Percentiles rank a stretch among this genome's conserved stretches.
Conservation (phyloP, 2,329 filamentous ascomycete species). For the Didymella pomorum region DNA sequence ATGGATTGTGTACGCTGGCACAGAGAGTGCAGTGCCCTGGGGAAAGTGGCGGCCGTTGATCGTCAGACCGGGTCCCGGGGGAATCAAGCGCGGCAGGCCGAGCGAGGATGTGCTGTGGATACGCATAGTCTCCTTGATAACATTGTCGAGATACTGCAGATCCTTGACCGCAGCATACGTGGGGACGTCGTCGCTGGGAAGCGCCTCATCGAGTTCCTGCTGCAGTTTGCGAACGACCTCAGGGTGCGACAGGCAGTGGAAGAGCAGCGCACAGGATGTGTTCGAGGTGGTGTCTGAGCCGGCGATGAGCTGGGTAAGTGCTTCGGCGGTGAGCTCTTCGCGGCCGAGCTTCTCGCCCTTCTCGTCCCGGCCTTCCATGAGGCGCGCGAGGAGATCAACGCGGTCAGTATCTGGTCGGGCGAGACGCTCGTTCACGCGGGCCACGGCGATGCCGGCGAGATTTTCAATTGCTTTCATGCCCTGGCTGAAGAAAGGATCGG, state of each 20-base stretch:
- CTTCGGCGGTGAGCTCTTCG: slow-evolving; percentile 85
- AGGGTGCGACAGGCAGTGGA: slow-evolving; percentile 74
- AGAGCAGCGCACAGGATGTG: slow-evolving; percentile 83
- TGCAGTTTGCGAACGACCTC: slow-evolving; percentile 76
- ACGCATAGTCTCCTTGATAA: slow-evolving; percentile 85
- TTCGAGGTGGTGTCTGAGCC: slow-evolving; percentile 80
- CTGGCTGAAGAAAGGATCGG: slow-evolving; percentile 80
- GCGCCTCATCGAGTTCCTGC: slow-evolving; percentile 73
- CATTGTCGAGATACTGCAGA: slow-evolving; percentile 75
- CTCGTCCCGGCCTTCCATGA: slow-evolving; percentile 88
- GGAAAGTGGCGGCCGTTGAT: slow-evolving; percentile 75
- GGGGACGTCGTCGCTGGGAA: slow-evolving; percentile 72
- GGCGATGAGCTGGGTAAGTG: slow-evolving; percentile 85
- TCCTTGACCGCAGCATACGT: slow-evolving; percentile 76
- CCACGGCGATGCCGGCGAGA: slow-evolving; percentile 86
- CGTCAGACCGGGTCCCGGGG: slow-evolving; percentile 69
- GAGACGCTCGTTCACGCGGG: slow-evolving; percentile 77
- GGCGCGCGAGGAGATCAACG: slow-evolving; percentile 79
- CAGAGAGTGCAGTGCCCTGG: slow-evolving; percentile 76
- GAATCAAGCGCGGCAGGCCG: slow-evolving; percentile 80
- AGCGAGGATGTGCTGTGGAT: slow-evolving; percentile 87
- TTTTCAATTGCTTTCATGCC: slow-evolving; percentile 79
- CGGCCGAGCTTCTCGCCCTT: slow-evolving; percentile 77
- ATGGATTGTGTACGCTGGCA: slow-evolving; percentile 84
- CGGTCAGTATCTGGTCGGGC: slow-evolving; percentile 65